Evolutionary conservation across 495 filamentous ascomycete genomes (phyloP).

Genomic region (Friedmanniomyces endolithicus): DNA sequence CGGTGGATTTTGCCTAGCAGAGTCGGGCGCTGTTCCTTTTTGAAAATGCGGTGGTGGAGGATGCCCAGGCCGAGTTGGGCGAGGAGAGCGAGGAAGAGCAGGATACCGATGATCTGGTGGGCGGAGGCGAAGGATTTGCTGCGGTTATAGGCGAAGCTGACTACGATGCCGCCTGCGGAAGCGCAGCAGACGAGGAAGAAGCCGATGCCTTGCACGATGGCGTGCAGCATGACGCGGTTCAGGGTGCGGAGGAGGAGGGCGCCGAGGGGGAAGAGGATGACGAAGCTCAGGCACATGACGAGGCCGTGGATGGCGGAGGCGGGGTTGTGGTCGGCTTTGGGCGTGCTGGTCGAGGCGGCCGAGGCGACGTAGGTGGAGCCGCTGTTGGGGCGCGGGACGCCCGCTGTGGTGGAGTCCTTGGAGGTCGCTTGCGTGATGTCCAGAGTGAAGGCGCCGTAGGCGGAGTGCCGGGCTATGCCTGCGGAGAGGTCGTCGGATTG

Average conservation of each 20-base stretch:
- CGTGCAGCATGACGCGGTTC: conserved; percentile 39
- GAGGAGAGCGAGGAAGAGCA: conserved; percentile 38
- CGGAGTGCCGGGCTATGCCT: conserved; percentile 39
- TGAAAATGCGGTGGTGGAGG: conserved; percentile 39
- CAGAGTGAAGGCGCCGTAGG: conserved; percentile 44
- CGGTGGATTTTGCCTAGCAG: conserved; percentile 34
- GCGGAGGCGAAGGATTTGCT: conserved; percentile 39
- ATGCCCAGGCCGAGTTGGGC: conserved; percentile 37
- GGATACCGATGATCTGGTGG: conserved; percentile 49
- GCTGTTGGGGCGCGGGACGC: conserved; percentile 6
- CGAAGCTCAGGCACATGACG: conserved; percentile 40
- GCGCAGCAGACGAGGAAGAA: conserved; percentile 36
- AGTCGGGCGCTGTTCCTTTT: conserved; percentile 33
- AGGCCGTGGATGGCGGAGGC: conserved; percentile 39
- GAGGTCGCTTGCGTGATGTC: conserved; percentile 38
- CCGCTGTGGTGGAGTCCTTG: conserved; percentile 18
- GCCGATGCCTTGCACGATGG: conserved; percentile 35
- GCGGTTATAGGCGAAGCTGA: conserved; percentile 41
- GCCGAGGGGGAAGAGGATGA: conserved; percentile 45
- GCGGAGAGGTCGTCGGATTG: conserved; percentile 33
- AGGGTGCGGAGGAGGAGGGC: conserved; percentile 38
- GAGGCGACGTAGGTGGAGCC: background rate
- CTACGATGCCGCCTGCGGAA: conserved; percentile 38
- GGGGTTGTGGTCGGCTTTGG: conserved; percentile 20
- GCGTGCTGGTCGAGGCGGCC: background rate